A percentile compares a stretch with the other conserved stretches of the same genome.
Evolutionary conservation across 2,329 filamentous ascomycete species (phyloP).

Genomic region (Calonectria hongkongensis): DNA sequence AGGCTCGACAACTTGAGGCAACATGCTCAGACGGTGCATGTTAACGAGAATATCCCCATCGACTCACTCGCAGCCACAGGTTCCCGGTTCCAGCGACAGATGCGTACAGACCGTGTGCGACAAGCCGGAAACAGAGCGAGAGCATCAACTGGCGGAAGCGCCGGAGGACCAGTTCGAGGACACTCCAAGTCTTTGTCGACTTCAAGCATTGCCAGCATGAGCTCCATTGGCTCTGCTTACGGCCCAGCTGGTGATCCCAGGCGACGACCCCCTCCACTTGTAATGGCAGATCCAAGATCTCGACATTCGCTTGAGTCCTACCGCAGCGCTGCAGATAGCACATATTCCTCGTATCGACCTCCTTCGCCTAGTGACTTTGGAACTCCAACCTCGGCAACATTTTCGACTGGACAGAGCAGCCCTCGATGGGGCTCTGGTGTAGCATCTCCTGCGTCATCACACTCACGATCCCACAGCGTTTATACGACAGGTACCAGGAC

Average conservation of each 20-base stretch:
- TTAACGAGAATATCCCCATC: constrained; percentile 96
- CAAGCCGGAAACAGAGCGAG: constrained; percentile 83
- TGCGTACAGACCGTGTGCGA: constrained; percentile 89
- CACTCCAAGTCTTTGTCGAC: constrained; percentile 91
- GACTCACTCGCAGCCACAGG: constrained; percentile 95
- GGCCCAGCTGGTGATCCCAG: constrained; percentile 80
- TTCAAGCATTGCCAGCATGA: constrained; percentile 87
- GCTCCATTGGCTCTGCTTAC: constrained; percentile 80
- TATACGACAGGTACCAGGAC: constrained; percentile 79
- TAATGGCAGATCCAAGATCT: constrained; percentile 85
- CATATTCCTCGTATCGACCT: constrained; percentile 75
- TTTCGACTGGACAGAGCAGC: constrained; percentile 85
- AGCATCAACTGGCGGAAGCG: constrained; percentile 85
- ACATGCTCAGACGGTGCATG: constrained; percentile 97
- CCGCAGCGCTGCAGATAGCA: constrained; percentile 77
- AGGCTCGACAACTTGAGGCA: constrained; percentile 95
- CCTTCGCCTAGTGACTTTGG: constrained; percentile 84
- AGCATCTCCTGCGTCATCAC: constrained; percentile 82
- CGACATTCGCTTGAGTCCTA: constrained; percentile 82
- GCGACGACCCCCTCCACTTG: constrained; percentile 85
- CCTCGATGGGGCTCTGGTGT: constrained; percentile 82
- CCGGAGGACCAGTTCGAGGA: constrained; percentile 81
- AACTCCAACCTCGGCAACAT: constrained; percentile 89
- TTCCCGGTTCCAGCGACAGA: constrained; percentile 93
- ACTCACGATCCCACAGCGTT: constrained; percentile 83